Evolutionary conservation across 345 rosid genomes (phyloP).

Genomic region (Acer yangbiense): DNA sequence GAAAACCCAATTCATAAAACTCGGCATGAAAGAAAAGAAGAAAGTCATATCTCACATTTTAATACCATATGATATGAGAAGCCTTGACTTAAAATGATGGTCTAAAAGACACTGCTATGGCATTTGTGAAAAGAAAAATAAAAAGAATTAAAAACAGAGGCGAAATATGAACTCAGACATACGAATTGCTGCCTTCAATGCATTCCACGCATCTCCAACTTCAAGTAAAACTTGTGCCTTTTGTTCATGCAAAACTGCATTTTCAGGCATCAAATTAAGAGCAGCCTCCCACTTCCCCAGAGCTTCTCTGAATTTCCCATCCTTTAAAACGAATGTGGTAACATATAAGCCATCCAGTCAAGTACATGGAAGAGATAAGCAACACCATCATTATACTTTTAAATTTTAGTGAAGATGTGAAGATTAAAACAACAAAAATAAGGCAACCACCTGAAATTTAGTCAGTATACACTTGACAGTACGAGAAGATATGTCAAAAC

Average conservation of each 20-base stretch:
- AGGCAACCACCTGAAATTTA: background rate
- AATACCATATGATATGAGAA: background rate
- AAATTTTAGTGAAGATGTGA: background rate
- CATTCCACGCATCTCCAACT: conserved; percentile 83
- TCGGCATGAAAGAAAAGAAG: background rate
- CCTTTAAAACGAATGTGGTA: conserved; percentile 45
- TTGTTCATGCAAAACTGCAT: conserved; percentile 77
- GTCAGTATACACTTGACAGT: background rate
- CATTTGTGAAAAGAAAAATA: no score
- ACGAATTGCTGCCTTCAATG: conserved; percentile 81
- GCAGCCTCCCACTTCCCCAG: conserved; percentile 92
- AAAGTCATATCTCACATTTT: background rate
- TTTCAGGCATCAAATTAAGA: conserved; percentile 64
- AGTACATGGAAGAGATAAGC: background rate
- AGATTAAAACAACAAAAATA: background rate
- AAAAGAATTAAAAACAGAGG: background rate
- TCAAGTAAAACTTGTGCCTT: conserved; percentile 93
- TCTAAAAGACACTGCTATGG: background rate
- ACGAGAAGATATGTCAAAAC: background rate
- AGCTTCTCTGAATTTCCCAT: conserved; percentile 80
- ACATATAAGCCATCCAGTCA: background rate
- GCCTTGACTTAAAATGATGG: background rate
- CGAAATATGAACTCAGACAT: conserved; percentile 12
- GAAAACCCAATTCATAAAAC: background rate
- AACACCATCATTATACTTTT: background rate